Percentiles rank a stretch among this genome's conserved stretches.
phyloP scores from a whole-genome alignment of 2,329 filamentous ascomycete genomes.

The Xylariaceae sp. region DNA sequence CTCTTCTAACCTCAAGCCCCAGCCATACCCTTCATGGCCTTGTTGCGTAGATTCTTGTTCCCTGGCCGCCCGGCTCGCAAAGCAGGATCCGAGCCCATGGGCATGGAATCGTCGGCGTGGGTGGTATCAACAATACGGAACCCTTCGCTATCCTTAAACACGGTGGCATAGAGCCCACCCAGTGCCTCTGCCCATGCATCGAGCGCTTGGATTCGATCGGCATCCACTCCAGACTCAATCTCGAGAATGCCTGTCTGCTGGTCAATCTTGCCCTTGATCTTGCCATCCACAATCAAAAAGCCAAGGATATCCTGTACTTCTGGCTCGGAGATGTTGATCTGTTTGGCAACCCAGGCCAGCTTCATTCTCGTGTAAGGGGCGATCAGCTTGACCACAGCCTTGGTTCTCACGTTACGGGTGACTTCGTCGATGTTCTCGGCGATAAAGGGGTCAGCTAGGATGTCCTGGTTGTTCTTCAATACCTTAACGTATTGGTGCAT shows the following conservation, averaged over 20 bases:
- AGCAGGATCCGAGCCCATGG: conserved; percentile 1
- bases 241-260: conserved; percentile 80
- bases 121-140: conserved; percentile 18
- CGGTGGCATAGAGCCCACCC: conserved; percentile 61
- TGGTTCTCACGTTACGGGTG: conserved; percentile 95
- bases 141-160: conserved; percentile 64
- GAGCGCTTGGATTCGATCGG: conserved; percentile 69
- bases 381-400: conserved; percentile 88
- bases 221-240: conserved; percentile 70
- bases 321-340: conserved; percentile 81
- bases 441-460: conserved; percentile 90
- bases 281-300: conserved; percentile 86
- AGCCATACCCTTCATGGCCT: not conserved
- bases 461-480: conserved; percentile 79
- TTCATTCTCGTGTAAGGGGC: conserved; percentile 93
- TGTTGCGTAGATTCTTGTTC: not conserved
- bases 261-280: conserved; percentile 83
- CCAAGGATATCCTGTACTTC: conserved; percentile 96
- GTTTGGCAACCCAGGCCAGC: conserved; percentile 78
- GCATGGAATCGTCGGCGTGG: conserved; percentile 17
- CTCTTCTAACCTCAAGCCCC: no score
- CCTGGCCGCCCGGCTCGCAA: not conserved
- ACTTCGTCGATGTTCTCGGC: conserved; percentile 99
- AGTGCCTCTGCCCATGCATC: conserved; percentile 69
- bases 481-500: conserved; percentile 89